phyloP scores from a whole-genome alignment of 2,329 filamentous ascomycete species.

The Beauveria australis region DNA sequence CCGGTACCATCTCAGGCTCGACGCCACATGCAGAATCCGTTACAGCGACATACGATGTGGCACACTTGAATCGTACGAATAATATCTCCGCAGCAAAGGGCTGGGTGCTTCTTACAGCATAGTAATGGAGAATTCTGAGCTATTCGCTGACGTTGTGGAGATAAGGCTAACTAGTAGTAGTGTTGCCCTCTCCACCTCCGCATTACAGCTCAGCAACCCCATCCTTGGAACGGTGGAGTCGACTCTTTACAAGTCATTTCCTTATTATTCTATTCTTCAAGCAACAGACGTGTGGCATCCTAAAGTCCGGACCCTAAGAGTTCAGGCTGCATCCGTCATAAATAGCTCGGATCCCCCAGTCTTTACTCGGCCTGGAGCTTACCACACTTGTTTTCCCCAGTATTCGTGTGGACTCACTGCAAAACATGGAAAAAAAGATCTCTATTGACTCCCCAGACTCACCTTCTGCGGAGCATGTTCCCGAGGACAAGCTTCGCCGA shows the following conservation, averaged over 20 bases:
- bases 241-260: not conserved
- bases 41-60: not conserved
- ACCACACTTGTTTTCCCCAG: not conserved
- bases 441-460: conserved; percentile 8
- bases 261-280: not conserved
- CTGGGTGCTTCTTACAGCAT: not conserved
- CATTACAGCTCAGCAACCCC: not conserved
- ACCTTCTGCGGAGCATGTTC: conserved; percentile 10
- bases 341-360: not conserved
- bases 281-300: not conserved
- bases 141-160: not conserved
- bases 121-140: not conserved
- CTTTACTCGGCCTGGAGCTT: not conserved
- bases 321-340: not conserved
- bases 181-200: not conserved
- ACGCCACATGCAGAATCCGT: not conserved
- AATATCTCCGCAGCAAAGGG: too few relatives aligned
- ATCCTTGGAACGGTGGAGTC: not conserved
- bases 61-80: not conserved
- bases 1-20: not conserved
- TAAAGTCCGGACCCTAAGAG: not conserved
- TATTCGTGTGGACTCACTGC: not conserved
- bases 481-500: not conserved
- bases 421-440: conserved; percentile 12
- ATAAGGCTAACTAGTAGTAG: not conserved